Base-by-base conservation (phyloP, 2,329 filamentous ascomycete genomes). In the Botryotinia convoluta region DNA sequence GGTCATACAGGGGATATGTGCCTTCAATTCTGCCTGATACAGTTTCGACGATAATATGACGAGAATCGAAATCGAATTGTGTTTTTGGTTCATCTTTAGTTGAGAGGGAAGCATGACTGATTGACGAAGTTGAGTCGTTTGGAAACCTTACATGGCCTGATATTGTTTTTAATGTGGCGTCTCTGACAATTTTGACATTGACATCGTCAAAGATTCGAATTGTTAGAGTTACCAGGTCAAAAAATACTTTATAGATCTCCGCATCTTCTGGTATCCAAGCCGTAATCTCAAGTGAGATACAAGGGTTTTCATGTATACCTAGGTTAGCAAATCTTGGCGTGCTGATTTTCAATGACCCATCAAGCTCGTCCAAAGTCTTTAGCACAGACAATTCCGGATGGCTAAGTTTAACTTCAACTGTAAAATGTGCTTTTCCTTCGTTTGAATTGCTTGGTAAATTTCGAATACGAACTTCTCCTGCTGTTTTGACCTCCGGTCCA, bases 241-340 rank as follows among this genome's bases (percentile, higher is more conserved):
- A 73, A 12, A 74, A 37, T 7, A 81, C 60, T 5, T 74, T 72
- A 3, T 69, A 72, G 7, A 81, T 75, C 48, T 78, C 45, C 32
- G 75, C 74, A 74, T 77, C 72, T 37, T 80, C 77, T n/a, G 79
- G 80, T 60, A 81, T 71, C 78, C 78, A 81, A 59, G 77, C 79
- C 22, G 77, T 80, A 45, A 81, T 76, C 51, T 77, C 77, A 16
- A 81, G 26, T 37, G 77, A 79, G 35, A 81, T 74, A 64, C 79
- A 81, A 64, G 78, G 78, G 4, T 59, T 72, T 6, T 61, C 69
- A 37, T 48, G 29, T 20, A 63, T 26, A 59, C 54, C 51, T 22
- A 77, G 60, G n/a, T 59, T 65, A 14, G 76, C 74, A 72, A 74
- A 74, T 61, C 68, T 74, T 10, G 80, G 80, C 3, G 79, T 80